Evolutionary conservation across 2,329 filamentous ascomycete species (phyloP), one percentile per base, ranked within the genome.

Genomic region (Sclerotinia nivalis): DNA sequence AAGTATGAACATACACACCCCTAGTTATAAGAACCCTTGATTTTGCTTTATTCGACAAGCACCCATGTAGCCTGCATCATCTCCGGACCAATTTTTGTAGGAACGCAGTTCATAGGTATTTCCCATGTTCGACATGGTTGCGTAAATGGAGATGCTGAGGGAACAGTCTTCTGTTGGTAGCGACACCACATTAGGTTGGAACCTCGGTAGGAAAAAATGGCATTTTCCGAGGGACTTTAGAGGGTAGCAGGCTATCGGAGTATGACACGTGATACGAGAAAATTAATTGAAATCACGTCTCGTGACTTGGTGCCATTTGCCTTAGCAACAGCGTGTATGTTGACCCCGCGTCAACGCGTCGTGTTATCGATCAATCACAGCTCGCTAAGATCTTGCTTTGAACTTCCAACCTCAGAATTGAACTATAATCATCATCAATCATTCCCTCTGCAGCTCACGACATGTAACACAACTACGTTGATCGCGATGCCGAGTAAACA

Each of bases 401-500:
- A 60, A 43, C 56, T 8, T 28, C 37, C 37, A 28, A 54, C 61
- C n/a, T 65, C 9, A 8, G 15, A 7, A 15, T 40, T 22, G 15
- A 40, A 64, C 5, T 1, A 37, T 22, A n/a, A 25, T 1, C 13
- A 25, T 50, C 28, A 9, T 28, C 47, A 52, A 37, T 28, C 18
- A 10, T 25, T 1, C 8, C 25, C 45, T 25, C 22, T 18, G 22
- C 20, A 37, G 25, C n/a, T 20, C 15, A 20, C 47, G 31, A 28
- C 18, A 52, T 65, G 47, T 65, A 52, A 64, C 31, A 28, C 4
- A 64, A 64, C 15, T 20, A 52, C 28, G n/a, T 47, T n/a, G 1
- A 13, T 52, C 50, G 18, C 10, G 2, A 65, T 65, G 61, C 47
- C 61, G 9, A 65, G 34, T 25, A 65, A 65, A 43, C 61, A 65